Conservation (phyloP, 148 eudicot species). For the Talinum fruticosum region DNA sequence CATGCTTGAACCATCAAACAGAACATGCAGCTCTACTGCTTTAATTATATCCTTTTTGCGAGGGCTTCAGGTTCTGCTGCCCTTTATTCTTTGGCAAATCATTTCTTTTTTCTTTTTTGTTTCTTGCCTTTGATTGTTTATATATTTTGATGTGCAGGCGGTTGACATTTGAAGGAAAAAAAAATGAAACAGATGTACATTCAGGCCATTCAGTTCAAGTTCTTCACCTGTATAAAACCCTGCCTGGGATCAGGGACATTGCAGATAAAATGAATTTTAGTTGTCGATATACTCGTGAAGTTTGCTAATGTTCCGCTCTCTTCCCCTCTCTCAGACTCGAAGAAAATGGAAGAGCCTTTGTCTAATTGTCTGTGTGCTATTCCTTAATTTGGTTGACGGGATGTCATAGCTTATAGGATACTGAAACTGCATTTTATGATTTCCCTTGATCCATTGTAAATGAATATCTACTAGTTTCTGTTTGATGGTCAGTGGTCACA, state of each 20-base stretch:
- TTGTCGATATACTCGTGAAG: background rate
- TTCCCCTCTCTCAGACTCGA: too few relatives aligned
- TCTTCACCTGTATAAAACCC: background rate
- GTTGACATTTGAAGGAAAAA: background rate
- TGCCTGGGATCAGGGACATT: background rate
- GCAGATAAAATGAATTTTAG: background rate
- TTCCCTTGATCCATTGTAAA: conserved; percentile 8
- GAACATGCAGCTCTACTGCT: background rate
- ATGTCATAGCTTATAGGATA: background rate
- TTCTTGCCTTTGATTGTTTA: conserved; percentile 5
- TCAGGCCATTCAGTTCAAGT: background rate
- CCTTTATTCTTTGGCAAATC: background rate
- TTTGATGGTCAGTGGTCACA: background rate
- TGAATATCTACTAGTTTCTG: background rate
- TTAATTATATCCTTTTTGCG: too few relatives aligned
- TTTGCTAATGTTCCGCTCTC: background rate
- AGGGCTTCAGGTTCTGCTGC: background rate
- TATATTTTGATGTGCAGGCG: background rate
- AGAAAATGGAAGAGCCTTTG: background rate
- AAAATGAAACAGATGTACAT: conserved; percentile 5
- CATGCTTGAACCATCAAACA: background rate
- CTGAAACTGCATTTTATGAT: background rate
- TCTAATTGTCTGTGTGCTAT: too few relatives aligned
- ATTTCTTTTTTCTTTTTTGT: background rate
- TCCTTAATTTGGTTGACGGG: background rate